phyloP scores from a whole-genome alignment of 2,329 filamentous ascomycete genomes.

The Xylariaceae sp. region DNA sequence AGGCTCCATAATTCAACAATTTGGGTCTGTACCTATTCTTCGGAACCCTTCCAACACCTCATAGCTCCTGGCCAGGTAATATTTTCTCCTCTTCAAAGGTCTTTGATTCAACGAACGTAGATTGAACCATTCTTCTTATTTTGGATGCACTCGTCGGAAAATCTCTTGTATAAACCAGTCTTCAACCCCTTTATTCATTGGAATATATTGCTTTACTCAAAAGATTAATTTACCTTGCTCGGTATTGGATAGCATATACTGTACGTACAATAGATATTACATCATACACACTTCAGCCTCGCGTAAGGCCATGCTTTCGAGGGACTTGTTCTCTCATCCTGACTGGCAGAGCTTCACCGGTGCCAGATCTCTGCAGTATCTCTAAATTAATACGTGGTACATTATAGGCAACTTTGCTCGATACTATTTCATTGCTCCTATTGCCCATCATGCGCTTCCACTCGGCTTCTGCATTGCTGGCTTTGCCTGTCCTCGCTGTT shows the following conservation, averaged over 20 bases:
- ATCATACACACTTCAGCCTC: conserved; percentile 17
- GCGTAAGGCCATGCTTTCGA: background rate
- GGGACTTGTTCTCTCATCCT: conserved; percentile 3
- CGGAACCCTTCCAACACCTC: background rate
- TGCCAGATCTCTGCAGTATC: too few relatives aligned
- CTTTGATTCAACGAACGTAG: too few relatives aligned
- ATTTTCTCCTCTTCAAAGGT: conserved; percentile 11
- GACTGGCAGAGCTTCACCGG: too few relatives aligned
- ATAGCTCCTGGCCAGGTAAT: too few relatives aligned
- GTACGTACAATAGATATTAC: conserved; percentile 19
- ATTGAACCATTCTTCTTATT: too few relatives aligned
- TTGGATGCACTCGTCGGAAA: too few relatives aligned
- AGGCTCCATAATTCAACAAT: background rate
- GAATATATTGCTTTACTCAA: too few relatives aligned
- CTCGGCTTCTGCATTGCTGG: conserved; percentile 42
- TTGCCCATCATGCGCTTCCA: conserved; percentile 53
- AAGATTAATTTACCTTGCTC: conserved; percentile 2
- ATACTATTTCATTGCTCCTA: conserved; percentile 2
- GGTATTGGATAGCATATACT: too few relatives aligned
- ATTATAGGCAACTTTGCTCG: conserved; percentile 5
- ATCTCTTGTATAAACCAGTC: too few relatives aligned
- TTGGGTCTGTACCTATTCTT: background rate
- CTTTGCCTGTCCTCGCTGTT: conserved; percentile 51
- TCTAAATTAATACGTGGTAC: conserved; percentile 9
- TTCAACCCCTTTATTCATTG: too few relatives aligned